Conservation (phyloP, 805 yeast genomes). For the Monosporozyma aquatica region DNA sequence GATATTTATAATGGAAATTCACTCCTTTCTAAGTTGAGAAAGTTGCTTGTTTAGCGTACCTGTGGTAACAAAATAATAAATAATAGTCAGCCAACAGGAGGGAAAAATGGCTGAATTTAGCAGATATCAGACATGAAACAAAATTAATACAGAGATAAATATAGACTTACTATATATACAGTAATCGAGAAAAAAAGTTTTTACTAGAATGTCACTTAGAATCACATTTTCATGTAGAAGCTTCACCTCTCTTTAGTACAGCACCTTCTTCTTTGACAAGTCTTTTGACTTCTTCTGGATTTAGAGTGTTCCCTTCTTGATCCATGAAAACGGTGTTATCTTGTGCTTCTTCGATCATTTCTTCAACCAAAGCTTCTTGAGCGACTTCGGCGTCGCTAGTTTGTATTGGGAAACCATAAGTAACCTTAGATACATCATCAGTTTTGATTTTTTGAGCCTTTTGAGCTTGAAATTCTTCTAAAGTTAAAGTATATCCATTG, state of each 20-base stretch:
- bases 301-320: constrained; percentile 31
- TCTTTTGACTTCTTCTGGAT: constrained; percentile 26
- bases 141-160: no score
- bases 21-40: no score
- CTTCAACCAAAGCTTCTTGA: constrained; percentile 5
- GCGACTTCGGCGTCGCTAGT: constrained; percentile 1
- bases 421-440: background rate
- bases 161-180: background rate
- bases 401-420: constrained; percentile 2
- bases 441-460: constrained; percentile 1
- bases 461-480: constrained; percentile 18
- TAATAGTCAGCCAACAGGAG: no score
- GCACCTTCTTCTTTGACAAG: constrained; percentile 25
- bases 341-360: constrained; percentile 9
- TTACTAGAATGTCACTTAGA: background rate
- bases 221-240: background rate
- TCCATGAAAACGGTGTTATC: constrained; percentile 29
- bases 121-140: no score
- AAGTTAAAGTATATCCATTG: constrained; percentile 36
- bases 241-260: constrained; percentile 2
- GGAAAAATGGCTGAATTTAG: no score
- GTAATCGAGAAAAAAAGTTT: background rate
- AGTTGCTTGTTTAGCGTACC: no score
- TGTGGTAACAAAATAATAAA: no score
- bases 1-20: no score